Evolutionary conservation across 495 filamentous ascomycete species (phyloP).

Genomic region (Cairneyella variabilis): DNA sequence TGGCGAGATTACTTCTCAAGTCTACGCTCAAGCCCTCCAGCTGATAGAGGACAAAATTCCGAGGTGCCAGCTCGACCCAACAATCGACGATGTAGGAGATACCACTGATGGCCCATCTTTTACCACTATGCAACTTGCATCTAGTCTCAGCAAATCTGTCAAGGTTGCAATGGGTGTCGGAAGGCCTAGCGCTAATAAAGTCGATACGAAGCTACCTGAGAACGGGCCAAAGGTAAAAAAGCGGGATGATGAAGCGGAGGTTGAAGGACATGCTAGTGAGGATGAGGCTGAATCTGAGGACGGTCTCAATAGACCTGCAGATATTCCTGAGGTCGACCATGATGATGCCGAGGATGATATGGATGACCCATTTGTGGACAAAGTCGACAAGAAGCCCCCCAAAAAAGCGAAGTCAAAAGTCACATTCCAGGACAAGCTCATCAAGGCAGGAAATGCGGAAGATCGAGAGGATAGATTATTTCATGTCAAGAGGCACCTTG

Average conservation of each 20-base stretch:
- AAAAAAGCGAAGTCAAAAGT: too few relatives aligned
- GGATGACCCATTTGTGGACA: conserved; percentile 24
- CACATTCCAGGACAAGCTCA: conserved; percentile 28
- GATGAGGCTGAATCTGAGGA: conserved; percentile 25
- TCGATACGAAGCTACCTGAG: background rate
- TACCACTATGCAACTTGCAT: conserved; percentile 45
- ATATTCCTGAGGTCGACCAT: conserved; percentile 19
- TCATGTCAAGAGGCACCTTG: conserved; percentile 72
- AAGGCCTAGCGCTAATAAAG: background rate
- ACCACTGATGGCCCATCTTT: conserved; percentile 27
- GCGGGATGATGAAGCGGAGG: conserved; percentile 29
- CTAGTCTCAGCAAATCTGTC: conserved; percentile 40
- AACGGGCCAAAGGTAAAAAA: conserved; percentile 28
- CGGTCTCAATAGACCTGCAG: conserved; percentile 13
- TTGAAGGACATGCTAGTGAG: conserved; percentile 32
- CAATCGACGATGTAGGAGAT: conserved; percentile 51
- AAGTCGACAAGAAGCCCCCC: conserved; percentile 1
- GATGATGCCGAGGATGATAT: conserved; percentile 32
- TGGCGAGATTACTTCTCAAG: conserved; percentile 60
- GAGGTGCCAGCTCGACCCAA: conserved; percentile 53
- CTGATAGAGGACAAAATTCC: conserved; percentile 62
- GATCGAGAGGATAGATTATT: conserved; percentile 37
- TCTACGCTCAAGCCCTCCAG: conserved; percentile 71
- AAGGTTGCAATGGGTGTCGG: conserved; percentile 31
- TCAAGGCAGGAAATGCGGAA: conserved; percentile 3